phyloP scores from a whole-genome alignment of 352 stramenopile species.

The Pythium rhizo-oryzae region DNA sequence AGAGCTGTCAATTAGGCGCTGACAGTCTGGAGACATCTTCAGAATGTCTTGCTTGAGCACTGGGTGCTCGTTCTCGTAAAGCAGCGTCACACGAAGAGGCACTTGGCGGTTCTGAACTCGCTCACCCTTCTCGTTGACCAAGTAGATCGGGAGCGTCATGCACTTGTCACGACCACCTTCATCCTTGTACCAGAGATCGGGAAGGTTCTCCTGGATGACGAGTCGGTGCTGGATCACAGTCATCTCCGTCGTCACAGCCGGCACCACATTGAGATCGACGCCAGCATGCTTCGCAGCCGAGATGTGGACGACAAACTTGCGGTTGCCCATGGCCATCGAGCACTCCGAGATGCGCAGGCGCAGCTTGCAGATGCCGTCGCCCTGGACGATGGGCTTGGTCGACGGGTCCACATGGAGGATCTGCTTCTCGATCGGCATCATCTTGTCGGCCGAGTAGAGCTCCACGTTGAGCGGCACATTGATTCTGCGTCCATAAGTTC shows the following conservation, averaged over 20 bases:
- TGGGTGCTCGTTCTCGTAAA: slow-evolving; percentile 88
- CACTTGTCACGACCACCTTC: slow-evolving; percentile 86
- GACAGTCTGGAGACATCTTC: slow-evolving; percentile 87
- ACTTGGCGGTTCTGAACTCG: slow-evolving; percentile 75
- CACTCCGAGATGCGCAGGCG: slow-evolving; percentile 80
- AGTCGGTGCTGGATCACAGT: slow-evolving; percentile 86
- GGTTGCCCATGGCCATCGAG: slow-evolving; percentile 85
- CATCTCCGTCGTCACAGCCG: slow-evolving; percentile 76
- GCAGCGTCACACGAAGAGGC: slow-evolving; percentile 76
- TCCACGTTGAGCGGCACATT: slow-evolving; percentile 82
- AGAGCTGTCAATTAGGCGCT: slow-evolving; percentile 83
- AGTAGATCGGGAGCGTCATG: slow-evolving; percentile 78
- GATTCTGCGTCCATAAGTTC: slow-evolving; percentile 35
- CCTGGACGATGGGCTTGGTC: slow-evolving; percentile 83
- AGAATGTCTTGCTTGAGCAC: slow-evolving; percentile 96
- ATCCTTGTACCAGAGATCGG: slow-evolving; percentile 89
- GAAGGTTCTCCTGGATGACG: slow-evolving; percentile 81
- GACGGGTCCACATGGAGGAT: slow-evolving; percentile 79
- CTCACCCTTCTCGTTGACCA: slow-evolving; percentile 83
- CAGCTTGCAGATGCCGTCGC: slow-evolving; percentile 83
- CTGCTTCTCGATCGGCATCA: slow-evolving; percentile 76
- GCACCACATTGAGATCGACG: slow-evolving; percentile 58
- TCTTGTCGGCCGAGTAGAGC: slow-evolving; percentile 84
- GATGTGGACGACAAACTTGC: slow-evolving; percentile 86
- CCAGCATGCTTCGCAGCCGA: slow-evolving; percentile 54